Evolutionary conservation across 1,139 yeast species (phyloP).

Genomic region (Sugiyamaella xylanicola): DNA sequence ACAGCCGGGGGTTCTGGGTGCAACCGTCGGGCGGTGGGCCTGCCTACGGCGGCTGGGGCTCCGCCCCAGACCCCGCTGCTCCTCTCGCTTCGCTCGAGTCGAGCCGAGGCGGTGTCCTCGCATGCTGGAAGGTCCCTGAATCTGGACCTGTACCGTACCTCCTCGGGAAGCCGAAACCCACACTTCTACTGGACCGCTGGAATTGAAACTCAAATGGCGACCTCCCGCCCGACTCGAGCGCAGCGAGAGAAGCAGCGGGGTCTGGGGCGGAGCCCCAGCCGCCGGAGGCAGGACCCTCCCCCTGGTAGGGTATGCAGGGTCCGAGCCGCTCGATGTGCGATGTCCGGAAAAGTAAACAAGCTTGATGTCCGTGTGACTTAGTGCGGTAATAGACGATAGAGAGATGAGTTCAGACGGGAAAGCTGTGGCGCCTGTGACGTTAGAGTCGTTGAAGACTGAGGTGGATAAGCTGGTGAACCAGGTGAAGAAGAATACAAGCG

Average conservation of each 20-base stretch:
- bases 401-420: constrained; percentile 3
- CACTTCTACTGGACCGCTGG: too few relatives aligned
- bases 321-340: background rate
- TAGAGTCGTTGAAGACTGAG: constrained; percentile 30
- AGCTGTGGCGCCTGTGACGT: constrained; percentile 17
- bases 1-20: too few relatives aligned
- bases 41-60: too few relatives aligned
- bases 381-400: background rate
- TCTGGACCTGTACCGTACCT: background rate
- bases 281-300: background rate
- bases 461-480: constrained; percentile 36
- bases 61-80: too few relatives aligned
- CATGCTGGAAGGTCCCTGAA: background rate
- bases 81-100: background rate
- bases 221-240: too few relatives aligned
- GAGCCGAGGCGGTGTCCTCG: background rate
- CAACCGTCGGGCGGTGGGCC: too few relatives aligned
- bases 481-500: constrained; percentile 38
- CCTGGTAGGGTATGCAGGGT: too few relatives aligned
- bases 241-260: too few relatives aligned
- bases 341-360: background rate
- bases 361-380: too few relatives aligned
- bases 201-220: too few relatives aligned
- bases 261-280: too few relatives aligned
- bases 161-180: too few relatives aligned